Evolutionary conservation across 371 early-diverging fungal genomes (phyloP), one percentile per base, ranked within the genome.

Genomic region (Circinella minor): DNA sequence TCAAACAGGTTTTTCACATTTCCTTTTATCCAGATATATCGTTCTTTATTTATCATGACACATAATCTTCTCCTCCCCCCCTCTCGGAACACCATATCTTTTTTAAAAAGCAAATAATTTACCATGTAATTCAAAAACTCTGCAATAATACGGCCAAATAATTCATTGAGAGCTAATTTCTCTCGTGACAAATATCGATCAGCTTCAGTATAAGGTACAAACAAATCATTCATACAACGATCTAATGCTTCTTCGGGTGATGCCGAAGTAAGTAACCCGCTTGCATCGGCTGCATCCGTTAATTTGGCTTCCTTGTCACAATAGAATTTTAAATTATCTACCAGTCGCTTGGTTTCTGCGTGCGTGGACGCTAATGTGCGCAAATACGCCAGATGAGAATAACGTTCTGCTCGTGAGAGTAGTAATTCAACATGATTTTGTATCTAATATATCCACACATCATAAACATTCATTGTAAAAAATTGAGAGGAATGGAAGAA

Each of bases 191-290:
- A 77, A 74, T 97, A 98, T 51, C 94, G 91, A 57, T 92, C 90
- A 8, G 92, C 93, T 55, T 95, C 95, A n/a, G 92, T 90, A 76
- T 95, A 96, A 37, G 97, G 94, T 9, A 96, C 94, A 83, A 96
- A 98, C 59, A 98, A 85, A 74, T 98, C 98, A 65, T 94, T 95
- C 82, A 94, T 89, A 71, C 94, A 96, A 48, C 97, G 91, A 68
- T 96, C 93, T 59, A 97, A 69, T 8, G 90, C 88, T 59, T 83
- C 82, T n/a, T 86, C 85, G 7, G 81, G 77, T 47, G 91, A 79
- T 63, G 81, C 69, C 65, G 87, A 70, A 65, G 86, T 69, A 15
- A 74, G 80, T 1, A 81, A 68, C 6, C 81, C 80, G 55, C 72
- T 80, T 1, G 71, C 70, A 36, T 80, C 77, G 0, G 69, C 63